Percentiles rank a stretch among this genome's conserved stretches.
These are phyloP conservation scores for Aspergillus pseudotamarii DNA, from an alignment of 2,329 filamentous ascomycete species.

Conservation along the genomic window DNA sequence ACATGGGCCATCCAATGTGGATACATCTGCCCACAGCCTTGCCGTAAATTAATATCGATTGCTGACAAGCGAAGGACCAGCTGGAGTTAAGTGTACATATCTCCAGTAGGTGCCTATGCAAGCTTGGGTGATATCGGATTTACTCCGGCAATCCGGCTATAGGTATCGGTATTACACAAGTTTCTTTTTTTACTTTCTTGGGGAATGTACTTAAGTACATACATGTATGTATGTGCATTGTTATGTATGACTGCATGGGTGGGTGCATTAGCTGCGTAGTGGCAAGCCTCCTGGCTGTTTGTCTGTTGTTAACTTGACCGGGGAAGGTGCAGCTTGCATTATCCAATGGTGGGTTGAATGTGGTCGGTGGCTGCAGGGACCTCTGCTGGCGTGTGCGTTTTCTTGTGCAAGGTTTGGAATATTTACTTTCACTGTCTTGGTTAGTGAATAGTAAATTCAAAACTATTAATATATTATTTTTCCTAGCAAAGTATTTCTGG, in stretches of 20 bases:
- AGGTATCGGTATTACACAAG: neutral
- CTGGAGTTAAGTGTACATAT: neutral
- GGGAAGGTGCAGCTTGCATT: neutral
- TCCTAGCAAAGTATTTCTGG: neutral
- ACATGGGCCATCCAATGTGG: neutral
- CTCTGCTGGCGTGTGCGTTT: conserved; percentile 4
- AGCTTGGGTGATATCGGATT: conserved; percentile 2
- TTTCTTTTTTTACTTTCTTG: neutral
- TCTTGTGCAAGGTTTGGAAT: neutral
- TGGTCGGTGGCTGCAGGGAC: conserved; percentile 4
- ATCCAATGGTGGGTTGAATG: neutral
- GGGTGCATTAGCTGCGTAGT: neutral
- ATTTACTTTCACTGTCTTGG: too few relatives aligned
- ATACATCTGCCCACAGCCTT: neutral
- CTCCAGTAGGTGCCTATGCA: neutral
- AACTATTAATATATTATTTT: too few relatives aligned
- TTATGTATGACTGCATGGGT: neutral
- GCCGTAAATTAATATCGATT: conserved; percentile 2
- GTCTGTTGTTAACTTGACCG: neutral
- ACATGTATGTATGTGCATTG: neutral
- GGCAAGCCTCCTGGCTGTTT: neutral
- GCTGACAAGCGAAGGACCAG: neutral
- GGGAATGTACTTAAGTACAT: neutral
- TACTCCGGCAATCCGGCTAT: conserved; percentile 3
- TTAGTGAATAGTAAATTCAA: neutral